These are phyloP conservation scores for Xerophyta viscosa DNA, from an alignment of 106 monocot genomes.

Conservation along the genomic window DNA sequence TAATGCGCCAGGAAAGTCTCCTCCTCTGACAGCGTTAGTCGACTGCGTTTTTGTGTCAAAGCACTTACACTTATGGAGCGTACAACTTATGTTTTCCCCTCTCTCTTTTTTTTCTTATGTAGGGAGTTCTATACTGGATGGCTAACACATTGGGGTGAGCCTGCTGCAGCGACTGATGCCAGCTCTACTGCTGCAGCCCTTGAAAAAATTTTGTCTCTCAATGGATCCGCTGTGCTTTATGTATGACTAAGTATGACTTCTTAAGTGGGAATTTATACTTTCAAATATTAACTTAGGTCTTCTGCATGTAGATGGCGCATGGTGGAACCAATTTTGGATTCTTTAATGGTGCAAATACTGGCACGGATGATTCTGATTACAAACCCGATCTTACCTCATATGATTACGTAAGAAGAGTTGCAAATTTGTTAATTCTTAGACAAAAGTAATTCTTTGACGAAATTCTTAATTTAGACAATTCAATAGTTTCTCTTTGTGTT, in stretches of 20 bases:
- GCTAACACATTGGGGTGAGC: constrained; percentile 98
- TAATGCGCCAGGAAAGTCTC: constrained; percentile 88
- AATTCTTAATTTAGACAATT: no score
- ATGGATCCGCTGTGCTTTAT: constrained; percentile 96
- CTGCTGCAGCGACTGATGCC: constrained; percentile 64
- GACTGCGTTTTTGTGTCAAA: neutral
- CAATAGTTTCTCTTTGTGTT: no score
- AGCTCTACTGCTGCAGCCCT: constrained; percentile 45
- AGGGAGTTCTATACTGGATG: constrained; percentile 99
- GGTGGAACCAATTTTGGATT: constrained; percentile 98
- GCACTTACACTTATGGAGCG: no score
- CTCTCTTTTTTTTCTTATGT: constrained; percentile 13
- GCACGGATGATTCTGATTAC: constrained; percentile 68
- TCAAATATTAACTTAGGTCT: constrained; percentile 5
- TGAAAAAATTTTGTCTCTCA: constrained; percentile 63
- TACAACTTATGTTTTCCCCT: no score
- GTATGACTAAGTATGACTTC: no score
- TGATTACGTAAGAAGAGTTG: constrained; percentile 73
- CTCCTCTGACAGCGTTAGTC: constrained; percentile 82
- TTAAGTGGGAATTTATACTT: neutral
- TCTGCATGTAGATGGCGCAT: constrained; percentile 81
- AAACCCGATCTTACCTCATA: constrained; percentile 93
- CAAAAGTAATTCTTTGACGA: no score
- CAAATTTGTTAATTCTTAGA: no score
- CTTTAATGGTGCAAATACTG: constrained; percentile 92